Conservation (phyloP, 2,329 filamentous ascomycete species). For the Cladosporium sp. region DNA sequence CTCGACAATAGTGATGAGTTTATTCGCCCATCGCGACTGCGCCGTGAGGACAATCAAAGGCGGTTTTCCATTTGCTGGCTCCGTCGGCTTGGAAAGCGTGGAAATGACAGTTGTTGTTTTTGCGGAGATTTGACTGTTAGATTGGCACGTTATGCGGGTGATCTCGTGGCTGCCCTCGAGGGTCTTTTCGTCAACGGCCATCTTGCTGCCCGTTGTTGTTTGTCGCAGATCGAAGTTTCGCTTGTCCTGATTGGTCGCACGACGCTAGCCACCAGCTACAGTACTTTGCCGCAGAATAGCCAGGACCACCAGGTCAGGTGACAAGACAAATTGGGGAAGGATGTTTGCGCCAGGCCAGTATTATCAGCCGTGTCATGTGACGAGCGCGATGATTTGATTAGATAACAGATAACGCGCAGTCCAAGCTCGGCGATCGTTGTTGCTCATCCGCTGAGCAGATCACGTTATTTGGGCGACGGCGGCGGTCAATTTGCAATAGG, state of each 20-base stretch:
- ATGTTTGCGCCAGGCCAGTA: not conserved
- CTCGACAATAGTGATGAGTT: constrained; percentile 65
- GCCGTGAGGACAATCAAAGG: constrained; percentile 38
- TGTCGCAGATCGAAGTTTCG: not conserved
- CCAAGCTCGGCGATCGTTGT: not conserved
- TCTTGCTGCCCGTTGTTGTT: constrained; percentile 10
- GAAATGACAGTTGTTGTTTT: constrained; percentile 25
- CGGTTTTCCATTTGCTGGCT: constrained; percentile 23
- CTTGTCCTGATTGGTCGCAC: not conserved
- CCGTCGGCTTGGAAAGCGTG: constrained; percentile 15
- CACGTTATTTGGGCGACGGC: constrained; percentile 4
- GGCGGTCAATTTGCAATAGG: not conserved
- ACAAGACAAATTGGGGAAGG: not conserved
- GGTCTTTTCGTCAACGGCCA: constrained; percentile 18
- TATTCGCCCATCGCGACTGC: constrained; percentile 46
- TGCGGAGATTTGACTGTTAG: constrained; percentile 28
- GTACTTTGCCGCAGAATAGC: constrained; percentile 20
- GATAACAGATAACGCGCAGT: not conserved
- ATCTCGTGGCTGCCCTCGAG: constrained; percentile 22
- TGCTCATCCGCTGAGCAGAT: not conserved
- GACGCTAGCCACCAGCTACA: constrained; percentile 7
- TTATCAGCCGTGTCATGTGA: not conserved
- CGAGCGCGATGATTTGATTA: not conserved
- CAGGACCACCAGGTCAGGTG: not conserved
- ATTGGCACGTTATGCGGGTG: constrained; percentile 23